Base-by-base conservation (phyloP, 306 rosid species). In the Dryas alaskensis region DNA sequence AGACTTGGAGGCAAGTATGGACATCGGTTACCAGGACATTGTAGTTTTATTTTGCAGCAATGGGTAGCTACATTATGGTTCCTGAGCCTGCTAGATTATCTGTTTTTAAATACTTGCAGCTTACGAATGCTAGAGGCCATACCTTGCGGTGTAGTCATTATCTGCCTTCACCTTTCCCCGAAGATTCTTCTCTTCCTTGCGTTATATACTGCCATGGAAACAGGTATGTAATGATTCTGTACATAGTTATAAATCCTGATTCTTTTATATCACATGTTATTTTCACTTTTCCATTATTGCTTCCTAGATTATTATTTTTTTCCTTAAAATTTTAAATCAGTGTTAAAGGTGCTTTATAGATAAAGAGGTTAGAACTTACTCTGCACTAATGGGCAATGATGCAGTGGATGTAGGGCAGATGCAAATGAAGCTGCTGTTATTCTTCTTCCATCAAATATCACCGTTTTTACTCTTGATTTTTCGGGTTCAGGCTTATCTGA, bases 1-100 rank as follows among this genome's bases (percentile, higher is more conserved):
- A 87, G 99, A 94, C 84, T 84, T 94, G 89, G 95, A 94, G 97
- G 99, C 97, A 88, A 92, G 96, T 90, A 89, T 76, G 97, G 89
- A 83, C 86, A 76, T 72, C 73, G 63, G 65, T 83, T 80, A 68
- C 76, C 63, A 42, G 59, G 79, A 72, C 50, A 54, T 73, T 84
- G 64, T 40, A 42, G 64, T 47, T 74, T 48, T 43, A 63, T 53
- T 40, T 55, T 54, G 70, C 71, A 43, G 73, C 63, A 76, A 67
- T 54, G 67, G 80, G 46, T 17, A 63, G 53, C 57, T 65, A 70
- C 66, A 42, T 74, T 53, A 16, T 71, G 57, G 40, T 57, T 80
- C 75, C 44, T 79, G 46, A 78, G 49, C 67, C 68, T 62, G 70
- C 68, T 77, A 43, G 72, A 69, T 86, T 71, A 54, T 65, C 52